Percentiles rank a stretch among this genome's conserved stretches.
phyloP scores from a whole-genome alignment of 2,329 filamentous ascomycete species.

The Cadophora gregata region DNA sequence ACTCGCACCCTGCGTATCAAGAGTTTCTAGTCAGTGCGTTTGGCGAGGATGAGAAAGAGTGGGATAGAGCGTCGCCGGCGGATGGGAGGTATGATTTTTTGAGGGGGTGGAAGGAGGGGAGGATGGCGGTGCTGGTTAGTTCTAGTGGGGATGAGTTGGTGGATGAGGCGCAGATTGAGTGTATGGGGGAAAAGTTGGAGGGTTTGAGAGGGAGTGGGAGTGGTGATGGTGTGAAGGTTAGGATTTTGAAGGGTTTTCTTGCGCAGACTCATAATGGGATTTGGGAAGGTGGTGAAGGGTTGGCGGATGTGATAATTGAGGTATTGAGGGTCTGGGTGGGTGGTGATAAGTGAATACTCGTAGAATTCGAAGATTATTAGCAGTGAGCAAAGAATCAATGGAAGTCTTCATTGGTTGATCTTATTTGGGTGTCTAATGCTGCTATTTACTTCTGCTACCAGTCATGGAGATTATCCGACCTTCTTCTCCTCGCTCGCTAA shows the following conservation, averaged over 20 bases:
- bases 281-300: constrained; percentile 8
- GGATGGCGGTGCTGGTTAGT: constrained; percentile 30
- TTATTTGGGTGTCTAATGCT: neutral
- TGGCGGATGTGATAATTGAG: constrained; percentile 15
- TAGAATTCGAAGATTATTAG: neutral
- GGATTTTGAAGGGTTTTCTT: constrained; percentile 10
- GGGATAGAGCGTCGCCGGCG: constrained; percentile 52
- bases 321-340: neutral
- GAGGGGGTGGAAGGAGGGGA: constrained; percentile 23
- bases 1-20: constrained; percentile 33
- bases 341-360: neutral
- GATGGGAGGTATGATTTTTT: constrained; percentile 13
- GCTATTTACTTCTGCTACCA: neutral
- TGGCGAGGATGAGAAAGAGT: constrained; percentile 52
- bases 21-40: constrained; percentile 50
- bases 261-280: constrained; percentile 15
- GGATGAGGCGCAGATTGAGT: constrained; percentile 39
- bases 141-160: constrained; percentile 53
- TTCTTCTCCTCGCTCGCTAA: neutral
- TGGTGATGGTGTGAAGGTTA: neutral
- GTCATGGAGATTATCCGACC: constrained; percentile 3
- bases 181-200: constrained; percentile 21
- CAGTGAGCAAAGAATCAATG: neutral
- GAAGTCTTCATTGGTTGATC: neutral
- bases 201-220: neutral